Evolutionary conservation across 179 eudicot genomes (phyloP).

Genomic region (Carnegiea gigantea): DNA sequence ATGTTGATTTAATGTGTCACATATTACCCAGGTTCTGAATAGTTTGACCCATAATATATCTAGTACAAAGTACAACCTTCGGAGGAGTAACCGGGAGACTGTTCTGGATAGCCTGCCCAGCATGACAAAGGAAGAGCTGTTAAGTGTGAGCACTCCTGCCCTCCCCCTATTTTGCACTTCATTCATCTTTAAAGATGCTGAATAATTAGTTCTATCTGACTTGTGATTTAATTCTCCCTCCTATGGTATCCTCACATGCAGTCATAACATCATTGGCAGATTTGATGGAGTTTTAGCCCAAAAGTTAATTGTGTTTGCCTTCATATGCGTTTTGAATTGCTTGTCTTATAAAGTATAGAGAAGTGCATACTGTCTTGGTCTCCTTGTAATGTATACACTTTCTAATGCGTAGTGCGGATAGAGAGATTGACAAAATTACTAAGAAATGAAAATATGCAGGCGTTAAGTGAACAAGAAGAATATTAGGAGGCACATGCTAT

Average conservation of each 20-base stretch:
- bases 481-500: not conserved
- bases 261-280: not conserved
- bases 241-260: not conserved
- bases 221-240: not conserved
- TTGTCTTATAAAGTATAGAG: not conserved
- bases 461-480: not conserved
- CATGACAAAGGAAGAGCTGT: conserved; percentile 59
- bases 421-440: not conserved
- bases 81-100: conserved; percentile 74
- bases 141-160: conserved; percentile 57
- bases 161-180: not conserved
- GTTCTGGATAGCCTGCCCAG: conserved; percentile 79
- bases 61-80: conserved; percentile 68
- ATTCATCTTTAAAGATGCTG: conserved; percentile 19
- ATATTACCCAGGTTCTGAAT: conserved; percentile 54
- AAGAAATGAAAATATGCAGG: not conserved
- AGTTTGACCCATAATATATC: conserved; percentile 76
- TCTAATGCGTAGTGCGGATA: not conserved
- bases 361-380: not conserved
- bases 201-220: not conserved
- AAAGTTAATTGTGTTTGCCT: not conserved
- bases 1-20: conserved; percentile 19
- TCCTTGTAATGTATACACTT: not conserved
- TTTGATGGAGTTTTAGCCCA: not conserved
- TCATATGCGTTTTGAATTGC: not conserved